These are phyloP conservation scores for Xylariaceae sp. DNA, from an alignment of 2,329 filamentous ascomycete genomes.

Conservation along the genomic window DNA sequence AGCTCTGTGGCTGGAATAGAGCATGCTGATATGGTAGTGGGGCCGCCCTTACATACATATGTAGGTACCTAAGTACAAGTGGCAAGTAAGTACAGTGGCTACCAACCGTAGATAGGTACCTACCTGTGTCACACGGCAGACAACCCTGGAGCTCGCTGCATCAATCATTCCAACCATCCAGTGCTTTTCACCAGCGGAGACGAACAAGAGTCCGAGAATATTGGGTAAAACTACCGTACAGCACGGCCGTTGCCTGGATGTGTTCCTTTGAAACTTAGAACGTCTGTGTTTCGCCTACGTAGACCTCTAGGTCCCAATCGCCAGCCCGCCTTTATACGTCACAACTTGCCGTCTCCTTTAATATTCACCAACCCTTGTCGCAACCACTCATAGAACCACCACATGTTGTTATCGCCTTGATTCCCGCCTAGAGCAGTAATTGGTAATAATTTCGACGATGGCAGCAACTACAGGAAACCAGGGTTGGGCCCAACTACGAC, in stretches of 20 bases:
- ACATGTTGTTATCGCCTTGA: constrained; percentile 12
- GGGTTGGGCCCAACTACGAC: constrained; percentile 92
- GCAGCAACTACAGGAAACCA: constrained; percentile 60
- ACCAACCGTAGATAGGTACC: too few relatives aligned
- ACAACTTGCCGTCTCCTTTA: not conserved
- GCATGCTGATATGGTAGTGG: too few relatives aligned
- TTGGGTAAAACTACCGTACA: not conserved
- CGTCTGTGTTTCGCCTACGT: not conserved
- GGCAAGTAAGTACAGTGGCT: too few relatives aligned
- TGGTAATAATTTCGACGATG: constrained; percentile 47
- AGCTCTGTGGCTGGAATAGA: too few relatives aligned
- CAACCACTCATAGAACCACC: constrained; percentile 14
- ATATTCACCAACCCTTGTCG: not conserved
- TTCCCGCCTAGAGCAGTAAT: not conserved
- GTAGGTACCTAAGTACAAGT: too few relatives aligned
- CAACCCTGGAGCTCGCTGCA: not conserved
- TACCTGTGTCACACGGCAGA: not conserved
- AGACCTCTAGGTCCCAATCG: not conserved
- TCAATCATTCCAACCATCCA: not conserved
- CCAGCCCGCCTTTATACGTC: not conserved
- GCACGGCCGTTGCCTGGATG: not conserved
- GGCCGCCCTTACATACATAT: too few relatives aligned
- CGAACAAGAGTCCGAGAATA: constrained; percentile 7
- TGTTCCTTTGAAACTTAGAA: not conserved
- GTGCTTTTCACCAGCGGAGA: not conserved